These are phyloP conservation scores for Pleurotus salmoneostramineus DNA, from an alignment of 768 basidiomycete species.

Conservation along the genomic window DNA sequence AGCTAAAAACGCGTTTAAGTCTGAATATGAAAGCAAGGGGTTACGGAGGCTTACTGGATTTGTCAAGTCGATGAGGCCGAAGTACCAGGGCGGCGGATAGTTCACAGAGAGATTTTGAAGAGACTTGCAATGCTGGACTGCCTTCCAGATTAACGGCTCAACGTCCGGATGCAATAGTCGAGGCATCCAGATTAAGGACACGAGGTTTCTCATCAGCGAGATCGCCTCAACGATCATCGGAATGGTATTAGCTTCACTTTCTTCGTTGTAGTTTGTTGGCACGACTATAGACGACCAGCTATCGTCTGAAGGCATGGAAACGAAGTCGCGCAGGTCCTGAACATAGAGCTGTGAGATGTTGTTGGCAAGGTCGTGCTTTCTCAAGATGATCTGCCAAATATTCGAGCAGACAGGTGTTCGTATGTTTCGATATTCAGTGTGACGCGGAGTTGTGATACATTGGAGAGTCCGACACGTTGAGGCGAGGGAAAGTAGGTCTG, in stretches of 20 bases:
- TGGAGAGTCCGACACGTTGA: constrained; percentile 32
- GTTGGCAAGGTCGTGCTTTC: constrained; percentile 39
- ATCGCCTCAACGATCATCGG: neutral
- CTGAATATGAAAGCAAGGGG: neutral
- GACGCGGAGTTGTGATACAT: constrained; percentile 35
- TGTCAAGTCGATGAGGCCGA: neutral
- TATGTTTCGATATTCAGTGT: constrained; percentile 47
- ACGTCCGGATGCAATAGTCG: neutral
- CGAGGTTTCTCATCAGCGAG: neutral
- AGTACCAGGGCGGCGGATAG: neutral
- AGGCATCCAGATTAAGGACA: neutral
- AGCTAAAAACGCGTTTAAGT: neutral
- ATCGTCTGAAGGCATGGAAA: neutral
- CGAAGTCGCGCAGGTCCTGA: neutral
- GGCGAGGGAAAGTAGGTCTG: constrained; percentile 40
- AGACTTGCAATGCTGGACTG: neutral
- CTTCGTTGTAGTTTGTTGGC: neutral
- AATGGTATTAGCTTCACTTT: neutral
- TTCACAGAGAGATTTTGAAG: neutral
- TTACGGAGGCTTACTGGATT: neutral
- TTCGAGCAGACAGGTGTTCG: constrained; percentile 25
- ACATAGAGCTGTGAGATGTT: constrained; percentile 22
- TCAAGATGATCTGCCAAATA: constrained; percentile 48
- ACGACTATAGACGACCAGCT: neutral
- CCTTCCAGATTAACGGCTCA: neutral